Evolutionary conservation across 2,329 filamentous ascomycete genomes (phyloP), one percentile per base, ranked within the genome.

Genomic region (Juglanconis sp.): DNA sequence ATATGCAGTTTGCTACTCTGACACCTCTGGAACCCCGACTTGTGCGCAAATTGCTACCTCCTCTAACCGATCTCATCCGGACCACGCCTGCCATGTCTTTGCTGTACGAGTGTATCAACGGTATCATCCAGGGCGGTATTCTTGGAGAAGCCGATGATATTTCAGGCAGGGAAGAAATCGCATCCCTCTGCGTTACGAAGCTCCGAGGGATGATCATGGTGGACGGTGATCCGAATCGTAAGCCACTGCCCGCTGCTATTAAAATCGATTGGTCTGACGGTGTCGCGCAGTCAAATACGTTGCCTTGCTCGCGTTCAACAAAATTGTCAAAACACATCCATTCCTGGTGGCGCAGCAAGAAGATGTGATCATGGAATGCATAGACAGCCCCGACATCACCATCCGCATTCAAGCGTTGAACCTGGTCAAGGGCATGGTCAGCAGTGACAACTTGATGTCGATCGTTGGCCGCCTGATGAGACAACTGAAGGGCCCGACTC

Each of bases 41-140:
- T 8, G 90, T 96, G 54, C 91, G 90, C 71, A 99, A 99, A 73
- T 79, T 99, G 15, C 78, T 98, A 35, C 92, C 94, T 7, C 95
- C 95, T 15, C 78, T 99, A 63, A 96, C 92, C 1, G 92, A 91
- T 66, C 89, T 99, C 52, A 98, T 99, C 65, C 89, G 91, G 67
- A 96, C 93, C 1, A 99, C 95, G 0, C 90, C 91, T 5, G 95
- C 95, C 34, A 98, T 98, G 95, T 98, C 95, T n/a, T 77, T 99
- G 34, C 78, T 98, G 5, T 99, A 99, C 68, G 95, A 99, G 75
- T 99, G 95, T 71, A 97, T 99, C 75, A 97, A 96, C 72, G 95
- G 95, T 31, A 96, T 99, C 64, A 96, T 99, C 61, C 93, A 97
- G 72, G 95, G 95, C 34, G 95, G 95, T 0, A 96, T 99, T 60